Evolutionary conservation across 176 grass and related monocot genomes (phyloP).

Genomic region (Zoysia pacifica): DNA sequence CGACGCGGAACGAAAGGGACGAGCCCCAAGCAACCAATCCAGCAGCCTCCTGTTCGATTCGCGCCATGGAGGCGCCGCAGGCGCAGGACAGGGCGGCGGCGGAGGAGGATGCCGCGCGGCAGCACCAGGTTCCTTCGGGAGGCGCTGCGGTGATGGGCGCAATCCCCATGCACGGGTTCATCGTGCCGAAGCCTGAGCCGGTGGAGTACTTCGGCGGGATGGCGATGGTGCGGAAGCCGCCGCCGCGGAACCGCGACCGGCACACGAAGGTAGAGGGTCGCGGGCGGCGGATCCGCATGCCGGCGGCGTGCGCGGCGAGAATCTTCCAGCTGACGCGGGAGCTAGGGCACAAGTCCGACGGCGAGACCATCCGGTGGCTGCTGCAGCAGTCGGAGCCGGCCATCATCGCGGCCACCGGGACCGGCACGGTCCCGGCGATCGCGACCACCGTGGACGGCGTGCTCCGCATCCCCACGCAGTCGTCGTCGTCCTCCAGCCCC

Average conservation of each 20-base stretch:
- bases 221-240: constrained; percentile 55
- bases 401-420: constrained; percentile 85
- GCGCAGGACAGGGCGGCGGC: constrained; percentile 50
- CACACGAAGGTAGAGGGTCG: constrained; percentile 97
- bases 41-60: background rate
- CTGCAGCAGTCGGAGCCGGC: constrained; percentile 90
- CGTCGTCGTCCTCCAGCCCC: constrained; percentile 48
- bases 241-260: constrained; percentile 74
- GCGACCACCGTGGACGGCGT: constrained; percentile 80
- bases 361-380: constrained; percentile 94
- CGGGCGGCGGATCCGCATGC: constrained; percentile 93
- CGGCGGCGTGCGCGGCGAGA: constrained; percentile 81
- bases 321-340: constrained; percentile 98
- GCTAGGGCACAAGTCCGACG: constrained; percentile 96
- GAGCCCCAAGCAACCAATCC: background rate
- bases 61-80: constrained; percentile 54
- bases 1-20: constrained; percentile 36
- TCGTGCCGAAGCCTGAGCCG: constrained; percentile 83
- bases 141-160: background rate
- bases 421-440: constrained; percentile 85
- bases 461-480: constrained; percentile 85
- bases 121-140: background rate
- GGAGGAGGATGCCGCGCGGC: constrained; percentile 31
- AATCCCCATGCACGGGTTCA: constrained; percentile 63
- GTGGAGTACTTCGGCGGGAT: constrained; percentile 73